phyloP scores from a whole-genome alignment of 352 stramenopile genomes.

The Phytophthora meadii region DNA sequence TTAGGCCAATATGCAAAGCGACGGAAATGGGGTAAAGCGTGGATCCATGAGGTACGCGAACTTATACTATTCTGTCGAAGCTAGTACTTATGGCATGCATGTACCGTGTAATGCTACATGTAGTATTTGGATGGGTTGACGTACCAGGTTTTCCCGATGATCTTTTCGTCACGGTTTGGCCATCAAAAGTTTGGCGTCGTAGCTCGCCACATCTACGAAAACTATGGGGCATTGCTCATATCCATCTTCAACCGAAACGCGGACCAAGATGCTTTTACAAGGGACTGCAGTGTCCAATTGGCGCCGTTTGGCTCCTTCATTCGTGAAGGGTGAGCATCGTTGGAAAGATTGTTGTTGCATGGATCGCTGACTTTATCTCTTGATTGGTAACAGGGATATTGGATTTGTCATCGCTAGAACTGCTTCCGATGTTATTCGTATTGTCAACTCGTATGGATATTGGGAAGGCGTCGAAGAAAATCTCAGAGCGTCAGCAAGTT shows the following conservation, averaged over 20 bases:
- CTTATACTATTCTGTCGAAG: neutral
- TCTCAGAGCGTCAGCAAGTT: constrained; percentile 15
- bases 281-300: constrained; percentile 29
- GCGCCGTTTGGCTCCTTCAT: constrained; percentile 55
- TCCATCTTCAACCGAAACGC: constrained; percentile 27
- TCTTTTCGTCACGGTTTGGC: constrained; percentile 67
- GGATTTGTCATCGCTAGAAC: constrained; percentile 67
- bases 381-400: constrained; percentile 53
- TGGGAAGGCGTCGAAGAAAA: constrained; percentile 41
- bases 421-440: constrained; percentile 58
- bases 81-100: neutral
- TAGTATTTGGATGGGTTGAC: constrained; percentile 81
- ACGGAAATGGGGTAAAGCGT: constrained; percentile 42
- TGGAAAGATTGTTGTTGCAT: neutral
- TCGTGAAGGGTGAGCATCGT: constrained; percentile 53
- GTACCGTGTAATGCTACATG: neutral
- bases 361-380: neutral
- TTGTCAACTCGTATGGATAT: constrained; percentile 62
- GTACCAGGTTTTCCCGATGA: constrained; percentile 69
- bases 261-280: neutral
- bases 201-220: constrained; percentile 62
- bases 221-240: constrained; percentile 54
- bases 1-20: constrained; percentile 47
- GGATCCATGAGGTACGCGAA: constrained; percentile 67
- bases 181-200: constrained; percentile 60